Percentiles rank a stretch among this genome's conserved stretches.
phyloP scores from a whole-genome alignment of 2,329 filamentous ascomycete genomes.

The Cladorrhinum sp. region DNA sequence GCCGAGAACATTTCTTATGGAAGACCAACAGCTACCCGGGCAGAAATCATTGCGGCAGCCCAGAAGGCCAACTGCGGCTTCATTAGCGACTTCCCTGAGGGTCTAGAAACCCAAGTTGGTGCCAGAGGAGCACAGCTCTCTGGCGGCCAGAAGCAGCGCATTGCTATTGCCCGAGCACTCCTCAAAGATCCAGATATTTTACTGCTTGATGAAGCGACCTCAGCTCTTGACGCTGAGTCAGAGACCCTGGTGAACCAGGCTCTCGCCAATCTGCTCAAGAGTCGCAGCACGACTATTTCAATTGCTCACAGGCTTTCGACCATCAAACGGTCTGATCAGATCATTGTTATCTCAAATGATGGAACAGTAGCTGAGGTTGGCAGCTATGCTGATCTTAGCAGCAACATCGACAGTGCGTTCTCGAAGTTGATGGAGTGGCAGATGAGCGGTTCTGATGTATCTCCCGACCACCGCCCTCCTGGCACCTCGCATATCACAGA shows the following conservation, averaged over 20 bases:
- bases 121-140: slow-evolving; percentile 90
- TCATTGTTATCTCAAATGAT: slow-evolving; percentile 85
- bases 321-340: slow-evolving; percentile 91
- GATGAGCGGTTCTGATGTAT: slow-evolving; percentile 76
- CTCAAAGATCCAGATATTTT: slow-evolving; percentile 96
- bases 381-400: slow-evolving; percentile 72
- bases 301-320: slow-evolving; percentile 95
- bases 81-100: slow-evolving; percentile 93
- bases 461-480: slow-evolving; percentile 38
- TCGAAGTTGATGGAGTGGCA: slow-evolving; percentile 99
- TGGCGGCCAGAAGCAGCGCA: slow-evolving; percentile 95
- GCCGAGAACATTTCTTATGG: slow-evolving; percentile 92
- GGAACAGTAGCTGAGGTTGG: slow-evolving; percentile 90
- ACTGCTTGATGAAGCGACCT: slow-evolving; percentile 94
- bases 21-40: slow-evolving; percentile 70
- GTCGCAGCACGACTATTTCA: slow-evolving; percentile 93
- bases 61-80: slow-evolving; percentile 94
- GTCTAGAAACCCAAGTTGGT: slow-evolving; percentile 89
- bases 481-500: slow-evolving; percentile 46
- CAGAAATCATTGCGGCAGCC: slow-evolving; percentile 82
- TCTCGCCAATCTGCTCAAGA: slow-evolving; percentile 72
- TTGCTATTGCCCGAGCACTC: slow-evolving; percentile 91
- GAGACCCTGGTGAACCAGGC: slow-evolving; percentile 96
- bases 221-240: slow-evolving; percentile 90
- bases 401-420: slow-evolving; percentile 76